phyloP scores from a whole-genome alignment of 768 basidiomycete species.

The Panellus pusillus region DNA sequence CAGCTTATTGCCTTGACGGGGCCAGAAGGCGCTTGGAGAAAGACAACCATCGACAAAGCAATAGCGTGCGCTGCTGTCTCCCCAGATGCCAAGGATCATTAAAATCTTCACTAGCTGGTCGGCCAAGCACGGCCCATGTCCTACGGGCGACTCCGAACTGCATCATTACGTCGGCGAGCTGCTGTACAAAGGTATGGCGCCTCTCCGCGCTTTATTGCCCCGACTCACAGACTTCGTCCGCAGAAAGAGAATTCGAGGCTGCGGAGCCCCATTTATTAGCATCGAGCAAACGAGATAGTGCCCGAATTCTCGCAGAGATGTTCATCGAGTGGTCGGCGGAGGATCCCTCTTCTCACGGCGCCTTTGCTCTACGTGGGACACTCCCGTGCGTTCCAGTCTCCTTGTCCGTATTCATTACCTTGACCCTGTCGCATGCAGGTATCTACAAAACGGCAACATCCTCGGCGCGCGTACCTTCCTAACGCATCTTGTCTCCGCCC shows the following conservation, averaged over 20 bases:
- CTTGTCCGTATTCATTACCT: conserved; percentile 1
- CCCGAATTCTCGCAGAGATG: conserved; percentile 81
- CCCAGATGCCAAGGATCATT: no score
- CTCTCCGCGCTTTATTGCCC: not conserved
- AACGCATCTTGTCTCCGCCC: conserved; percentile 67
- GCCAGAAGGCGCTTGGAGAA: conserved; percentile 80
- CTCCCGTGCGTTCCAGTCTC: conserved; percentile 70
- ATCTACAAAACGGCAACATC: conserved; percentile 84
- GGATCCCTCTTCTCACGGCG: conserved; percentile 50
- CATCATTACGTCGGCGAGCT: conserved; percentile 91
- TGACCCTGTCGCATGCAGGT: conserved; percentile 40
- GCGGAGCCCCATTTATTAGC: conserved; percentile 86
- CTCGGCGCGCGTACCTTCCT: conserved; percentile 95
- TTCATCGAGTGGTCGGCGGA: conserved; percentile 74
- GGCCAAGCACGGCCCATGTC: conserved; percentile 70
- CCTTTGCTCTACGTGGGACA: conserved; percentile 82
- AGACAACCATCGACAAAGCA: conserved; percentile 82
- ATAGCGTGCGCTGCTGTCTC: conserved; percentile 58
- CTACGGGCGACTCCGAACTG: conserved; percentile 84
- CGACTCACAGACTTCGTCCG: not conserved
- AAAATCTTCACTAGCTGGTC: conserved; percentile 66
- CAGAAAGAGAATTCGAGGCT: conserved; percentile 72
- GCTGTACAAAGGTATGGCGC: conserved; percentile 68
- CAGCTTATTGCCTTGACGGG: conserved; percentile 90
- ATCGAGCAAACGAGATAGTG: conserved; percentile 87